phyloP scores from a whole-genome alignment of 768 basidiomycete species.

The Lactarius evosmus region DNA sequence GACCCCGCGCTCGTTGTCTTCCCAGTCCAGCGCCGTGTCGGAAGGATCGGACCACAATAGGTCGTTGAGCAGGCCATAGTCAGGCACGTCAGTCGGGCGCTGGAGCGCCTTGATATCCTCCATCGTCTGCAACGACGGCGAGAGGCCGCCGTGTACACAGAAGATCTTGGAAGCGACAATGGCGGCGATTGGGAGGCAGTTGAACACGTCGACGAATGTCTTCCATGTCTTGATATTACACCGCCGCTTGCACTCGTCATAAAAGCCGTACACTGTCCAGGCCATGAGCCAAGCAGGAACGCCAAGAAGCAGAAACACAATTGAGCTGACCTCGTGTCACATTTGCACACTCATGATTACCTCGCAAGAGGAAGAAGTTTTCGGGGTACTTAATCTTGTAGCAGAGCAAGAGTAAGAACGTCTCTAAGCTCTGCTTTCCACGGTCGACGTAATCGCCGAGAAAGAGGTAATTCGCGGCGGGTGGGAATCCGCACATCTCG shows the following conservation, averaged over 20 bases:
- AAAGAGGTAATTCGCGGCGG: conserved; percentile 95
- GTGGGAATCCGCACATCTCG: conserved; percentile 99
- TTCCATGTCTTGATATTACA: conserved; percentile 99
- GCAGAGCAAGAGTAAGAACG: conserved; percentile 92
- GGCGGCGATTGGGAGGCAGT: conserved; percentile 96
- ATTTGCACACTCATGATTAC: conserved; percentile 99
- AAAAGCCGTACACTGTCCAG: conserved; percentile 90
- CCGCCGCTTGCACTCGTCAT: conserved; percentile 99
- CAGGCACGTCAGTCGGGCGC: conserved; percentile 96
- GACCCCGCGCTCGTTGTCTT: conserved; percentile 98
- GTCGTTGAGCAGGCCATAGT: conserved; percentile 96
- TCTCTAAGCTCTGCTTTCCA: conserved; percentile 97
- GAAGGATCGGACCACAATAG: conserved; percentile 98
- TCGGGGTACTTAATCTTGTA: conserved; percentile 99
- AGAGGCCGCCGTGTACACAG: conserved; percentile 96
- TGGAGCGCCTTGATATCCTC: conserved; percentile 98
- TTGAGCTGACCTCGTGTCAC: conserved; percentile 85
- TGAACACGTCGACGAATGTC: conserved; percentile 99
- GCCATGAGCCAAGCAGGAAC: conserved; percentile 17
- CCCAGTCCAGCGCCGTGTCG: conserved; percentile 97
- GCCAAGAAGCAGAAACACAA: conserved; percentile 10
- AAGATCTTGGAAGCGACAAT: conserved; percentile 99
- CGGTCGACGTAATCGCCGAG: conserved; percentile 99
- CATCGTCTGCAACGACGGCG: conserved; percentile 91
- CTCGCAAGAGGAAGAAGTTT: conserved; percentile 96